phyloP scores from a whole-genome alignment of 495 filamentous ascomycete genomes.

The Podospora tetraspora region DNA sequence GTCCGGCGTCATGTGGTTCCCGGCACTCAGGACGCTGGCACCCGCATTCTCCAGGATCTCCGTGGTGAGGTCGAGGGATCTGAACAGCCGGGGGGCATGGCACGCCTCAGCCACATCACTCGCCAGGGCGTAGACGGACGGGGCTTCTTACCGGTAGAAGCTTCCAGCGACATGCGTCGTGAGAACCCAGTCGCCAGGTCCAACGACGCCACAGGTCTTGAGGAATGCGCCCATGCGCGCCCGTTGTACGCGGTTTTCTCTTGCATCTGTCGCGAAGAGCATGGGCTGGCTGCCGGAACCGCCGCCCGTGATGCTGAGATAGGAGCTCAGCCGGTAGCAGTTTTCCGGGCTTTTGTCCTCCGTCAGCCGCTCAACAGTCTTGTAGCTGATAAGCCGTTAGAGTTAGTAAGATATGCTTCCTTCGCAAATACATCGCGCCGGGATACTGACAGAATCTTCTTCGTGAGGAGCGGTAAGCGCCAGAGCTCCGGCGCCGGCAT shows the following conservation, averaged over 20 bases:
- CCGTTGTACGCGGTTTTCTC: not conserved
- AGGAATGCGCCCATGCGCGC: not conserved
- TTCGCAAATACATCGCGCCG: not conserved
- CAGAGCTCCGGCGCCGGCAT: not conserved
- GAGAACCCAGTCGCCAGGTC: not conserved
- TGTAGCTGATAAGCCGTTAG: not conserved
- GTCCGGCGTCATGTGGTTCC: not conserved
- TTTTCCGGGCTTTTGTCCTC: not conserved
- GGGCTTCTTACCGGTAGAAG: not conserved
- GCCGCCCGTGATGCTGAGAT: not conserved
- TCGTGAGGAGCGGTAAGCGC: not conserved
- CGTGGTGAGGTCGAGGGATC: not conserved
- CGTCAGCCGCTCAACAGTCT: not conserved
- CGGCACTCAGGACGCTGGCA: not conserved
- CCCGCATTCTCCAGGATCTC: not conserved
- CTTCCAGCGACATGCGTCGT: not conserved
- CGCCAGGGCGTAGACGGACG: not conserved
- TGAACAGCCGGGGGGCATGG: not conserved
- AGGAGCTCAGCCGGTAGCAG: not conserved
- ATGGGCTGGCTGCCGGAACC: not conserved
- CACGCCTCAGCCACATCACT: not conserved
- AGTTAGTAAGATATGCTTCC: not conserved
- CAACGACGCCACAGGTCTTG: not conserved
- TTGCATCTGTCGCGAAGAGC: not conserved
- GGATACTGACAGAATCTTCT: not conserved